A percentile compares a stretch with the other conserved stretches of the same genome.
Conservation (phyloP, 768 basidiomycete genomes). For the Porphyrellus cyaneotinctus region DNA sequence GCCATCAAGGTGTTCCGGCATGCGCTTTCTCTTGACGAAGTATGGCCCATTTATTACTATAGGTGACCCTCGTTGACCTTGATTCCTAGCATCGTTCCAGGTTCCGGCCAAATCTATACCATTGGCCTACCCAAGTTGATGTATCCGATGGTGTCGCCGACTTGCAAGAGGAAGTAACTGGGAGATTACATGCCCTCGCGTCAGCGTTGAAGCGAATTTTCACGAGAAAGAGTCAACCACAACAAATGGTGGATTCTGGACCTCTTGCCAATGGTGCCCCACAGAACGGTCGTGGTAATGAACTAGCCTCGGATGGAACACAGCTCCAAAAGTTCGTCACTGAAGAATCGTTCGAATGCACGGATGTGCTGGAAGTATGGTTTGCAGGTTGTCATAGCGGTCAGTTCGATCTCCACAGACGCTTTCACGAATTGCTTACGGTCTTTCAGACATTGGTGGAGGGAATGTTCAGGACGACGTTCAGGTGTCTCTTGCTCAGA, state of each 20-base stretch:
- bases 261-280: neutral
- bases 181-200: neutral
- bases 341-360: conserved; percentile 2
- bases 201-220: neutral
- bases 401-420: conserved; percentile 29
- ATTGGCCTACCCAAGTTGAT: conserved; percentile 29
- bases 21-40: conserved; percentile 40
- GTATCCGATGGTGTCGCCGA: neutral
- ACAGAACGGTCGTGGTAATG: neutral
- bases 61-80: conserved; percentile 8
- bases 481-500: conserved; percentile 46
- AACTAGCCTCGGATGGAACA: neutral
- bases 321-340: neutral
- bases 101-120: conserved; percentile 62
- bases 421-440: neutral
- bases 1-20: conserved; percentile 72
- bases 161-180: neutral
- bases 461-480: conserved; percentile 46
- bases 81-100: conserved; percentile 54
- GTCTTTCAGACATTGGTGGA: conserved; percentile 62
- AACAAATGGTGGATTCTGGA: neutral
- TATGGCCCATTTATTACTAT: neutral
- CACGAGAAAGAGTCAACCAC: neutral
- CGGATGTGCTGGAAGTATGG: conserved; percentile 76
- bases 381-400: conserved; percentile 72